These are phyloP conservation scores for Cadophora luteo-olivacea DNA, from an alignment of 2,329 filamentous ascomycete species.

Conservation along the genomic window DNA sequence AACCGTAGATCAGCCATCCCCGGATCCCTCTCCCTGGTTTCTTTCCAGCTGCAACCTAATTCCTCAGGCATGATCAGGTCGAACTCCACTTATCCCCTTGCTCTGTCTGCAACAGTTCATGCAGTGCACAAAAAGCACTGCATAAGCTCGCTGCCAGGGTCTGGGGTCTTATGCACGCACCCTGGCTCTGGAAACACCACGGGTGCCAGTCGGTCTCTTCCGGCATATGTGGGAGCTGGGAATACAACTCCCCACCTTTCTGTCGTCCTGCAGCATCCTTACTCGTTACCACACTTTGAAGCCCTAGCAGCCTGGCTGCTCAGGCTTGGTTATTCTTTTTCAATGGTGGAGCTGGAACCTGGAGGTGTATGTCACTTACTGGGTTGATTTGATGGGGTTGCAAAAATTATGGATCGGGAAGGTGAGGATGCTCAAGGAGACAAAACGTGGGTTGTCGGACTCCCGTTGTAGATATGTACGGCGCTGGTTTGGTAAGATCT, in stretches of 20 bases:
- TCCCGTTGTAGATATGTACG: conserved; percentile 5
- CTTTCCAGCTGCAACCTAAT: not conserved
- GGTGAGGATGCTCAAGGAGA: not conserved
- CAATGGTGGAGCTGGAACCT: not conserved
- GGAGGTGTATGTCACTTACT: not conserved
- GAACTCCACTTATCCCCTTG: not conserved
- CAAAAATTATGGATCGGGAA: not conserved
- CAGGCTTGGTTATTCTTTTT: not conserved
- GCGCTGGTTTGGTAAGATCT: not conserved
- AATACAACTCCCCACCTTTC: not conserved
- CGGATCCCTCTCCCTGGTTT: not conserved
- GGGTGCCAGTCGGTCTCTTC: conserved; percentile 15
- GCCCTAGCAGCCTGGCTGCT: not conserved
- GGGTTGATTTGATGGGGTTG: not conserved
- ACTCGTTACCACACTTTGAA: not conserved
- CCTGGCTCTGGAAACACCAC: conserved; percentile 11
- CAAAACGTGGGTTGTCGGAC: conserved; percentile 10
- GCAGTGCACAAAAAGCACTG: conserved; percentile 2
- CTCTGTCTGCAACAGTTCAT: conserved; percentile 10
- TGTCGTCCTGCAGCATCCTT: conserved; percentile 5
- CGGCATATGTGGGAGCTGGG: conserved; percentile 15
- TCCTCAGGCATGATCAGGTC: not conserved
- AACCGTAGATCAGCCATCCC: not conserved
- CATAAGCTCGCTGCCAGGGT: conserved; percentile 6
- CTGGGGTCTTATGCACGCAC: not conserved